phyloP scores from a whole-genome alignment of 139 green algal genomes.

The Volvox reticuliferus region DNA sequence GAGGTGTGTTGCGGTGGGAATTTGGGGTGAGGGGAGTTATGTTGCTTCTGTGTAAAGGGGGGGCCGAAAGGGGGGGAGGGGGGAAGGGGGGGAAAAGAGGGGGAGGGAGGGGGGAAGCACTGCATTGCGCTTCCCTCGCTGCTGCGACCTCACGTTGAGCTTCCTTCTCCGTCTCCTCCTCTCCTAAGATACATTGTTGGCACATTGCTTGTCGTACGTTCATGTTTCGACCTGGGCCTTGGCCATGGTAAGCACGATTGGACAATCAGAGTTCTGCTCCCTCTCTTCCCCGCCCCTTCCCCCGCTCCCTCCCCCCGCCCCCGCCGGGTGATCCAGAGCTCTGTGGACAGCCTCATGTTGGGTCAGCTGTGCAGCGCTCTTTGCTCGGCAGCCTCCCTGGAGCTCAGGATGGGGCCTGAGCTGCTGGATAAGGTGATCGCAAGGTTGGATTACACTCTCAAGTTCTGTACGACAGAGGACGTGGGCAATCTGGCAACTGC shows the following conservation, averaged over 20 bases:
- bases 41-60: too few species aligned
- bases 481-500: conserved; percentile 27
- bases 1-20: not conserved
- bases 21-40: too few species aligned
- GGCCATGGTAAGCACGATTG: too few species aligned
- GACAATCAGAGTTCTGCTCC: too few species aligned
- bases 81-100: not conserved
- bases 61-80: too few species aligned
- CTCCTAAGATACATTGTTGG: not conserved
- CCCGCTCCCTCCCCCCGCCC: not conserved
- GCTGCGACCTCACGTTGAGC: not conserved
- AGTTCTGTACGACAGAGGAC: not conserved
- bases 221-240: too few species aligned
- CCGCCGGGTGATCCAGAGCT: not conserved
- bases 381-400: not conserved
- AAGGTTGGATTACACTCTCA: not conserved
- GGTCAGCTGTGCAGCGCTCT: not conserved
- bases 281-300: not conserved
- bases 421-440: not conserved
- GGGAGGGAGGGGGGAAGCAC: not conserved
- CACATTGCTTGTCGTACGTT: too few species aligned
- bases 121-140: not conserved
- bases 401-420: not conserved
- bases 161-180: not conserved
- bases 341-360: not conserved